These are phyloP conservation scores for Colletotrichum spinosum DNA, from an alignment of 2,329 filamentous ascomycete genomes.

Conservation along the genomic window DNA sequence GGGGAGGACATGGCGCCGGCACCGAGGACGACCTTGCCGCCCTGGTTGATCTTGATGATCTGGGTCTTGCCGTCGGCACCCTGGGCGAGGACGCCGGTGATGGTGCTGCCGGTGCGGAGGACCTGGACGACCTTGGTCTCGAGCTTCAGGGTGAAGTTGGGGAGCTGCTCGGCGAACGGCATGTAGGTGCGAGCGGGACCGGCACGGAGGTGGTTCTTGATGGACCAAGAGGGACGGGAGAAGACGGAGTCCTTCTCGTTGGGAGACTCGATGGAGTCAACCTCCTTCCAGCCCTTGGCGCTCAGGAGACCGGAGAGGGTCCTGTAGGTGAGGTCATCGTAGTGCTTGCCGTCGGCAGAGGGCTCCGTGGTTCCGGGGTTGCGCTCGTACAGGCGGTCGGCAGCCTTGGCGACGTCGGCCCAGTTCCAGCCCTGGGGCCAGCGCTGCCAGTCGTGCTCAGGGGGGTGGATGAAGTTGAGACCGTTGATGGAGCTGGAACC, in stretches of 20 bases:
- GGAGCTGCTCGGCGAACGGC: constrained; percentile 38
- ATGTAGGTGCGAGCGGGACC: constrained; percentile 41
- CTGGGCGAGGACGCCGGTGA: constrained; percentile 41
- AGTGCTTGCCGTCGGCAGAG: constrained; percentile 41
- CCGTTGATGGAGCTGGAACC: constrained; percentile 50
- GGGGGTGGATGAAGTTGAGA: constrained; percentile 47
- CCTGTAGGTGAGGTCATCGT: constrained; percentile 24
- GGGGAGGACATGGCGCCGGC: constrained; percentile 40
- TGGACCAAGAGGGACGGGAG: constrained; percentile 32
- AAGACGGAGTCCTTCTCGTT: constrained; percentile 30
- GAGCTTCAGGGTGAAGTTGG: constrained; percentile 42
- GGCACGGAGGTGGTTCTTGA: constrained; percentile 34
- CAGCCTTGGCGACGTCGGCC: constrained; percentile 42
- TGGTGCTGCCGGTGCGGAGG: constrained; percentile 38
- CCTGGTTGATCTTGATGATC: constrained; percentile 39
- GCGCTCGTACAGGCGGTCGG: constrained; percentile 43
- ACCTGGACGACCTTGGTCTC: constrained; percentile 41
- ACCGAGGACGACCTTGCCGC: constrained; percentile 41
- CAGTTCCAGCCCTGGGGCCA: constrained; percentile 47
- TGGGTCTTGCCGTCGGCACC: constrained; percentile 35
- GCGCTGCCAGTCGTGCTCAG: constrained; percentile 46
- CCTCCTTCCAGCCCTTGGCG: constrained; percentile 32
- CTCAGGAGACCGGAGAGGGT: constrained; percentile 25
- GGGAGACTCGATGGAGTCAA: constrained; percentile 54
- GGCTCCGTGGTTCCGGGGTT: constrained; percentile 44